Percentiles rank a stretch among this genome's conserved stretches.
Evolutionary conservation across 2,329 filamentous ascomycete genomes (phyloP).

Genomic region (Dothistroma septosporum): DNA sequence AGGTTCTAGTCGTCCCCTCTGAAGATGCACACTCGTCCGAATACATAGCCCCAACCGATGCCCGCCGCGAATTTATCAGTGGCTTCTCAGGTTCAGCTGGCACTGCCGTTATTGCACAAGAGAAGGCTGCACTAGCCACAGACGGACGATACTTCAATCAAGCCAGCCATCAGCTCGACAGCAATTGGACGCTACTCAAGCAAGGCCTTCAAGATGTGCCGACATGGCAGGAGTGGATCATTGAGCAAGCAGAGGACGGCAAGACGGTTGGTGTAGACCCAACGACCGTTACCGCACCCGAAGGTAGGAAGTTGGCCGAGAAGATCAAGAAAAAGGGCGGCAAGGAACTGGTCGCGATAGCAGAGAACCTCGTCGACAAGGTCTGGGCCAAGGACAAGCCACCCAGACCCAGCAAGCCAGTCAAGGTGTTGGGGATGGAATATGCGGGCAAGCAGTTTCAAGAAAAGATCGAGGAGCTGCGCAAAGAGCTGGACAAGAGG

Average conservation of each 20-base stretch:
- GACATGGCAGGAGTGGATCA: slow-evolving; percentile 95
- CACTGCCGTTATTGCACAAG: slow-evolving; percentile 79
- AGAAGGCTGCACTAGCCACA: slow-evolving; percentile 85
- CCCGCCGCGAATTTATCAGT: slow-evolving; percentile 81
- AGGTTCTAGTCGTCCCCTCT: slow-evolving; percentile 73
- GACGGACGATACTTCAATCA: slow-evolving; percentile 99
- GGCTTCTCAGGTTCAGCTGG: slow-evolving; percentile 95
- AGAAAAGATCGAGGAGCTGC: slow-evolving; percentile 77
- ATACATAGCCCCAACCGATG: slow-evolving; percentile 96
- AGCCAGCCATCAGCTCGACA: slow-evolving; percentile 81
- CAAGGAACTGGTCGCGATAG: slow-evolving; percentile 67
- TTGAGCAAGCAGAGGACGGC: slow-evolving; percentile 75
- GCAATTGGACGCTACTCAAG: slow-evolving; percentile 88
- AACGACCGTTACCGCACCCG: slow-evolving; percentile 70
- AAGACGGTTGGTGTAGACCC: slow-evolving; percentile 91
- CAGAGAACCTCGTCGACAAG: slow-evolving; percentile 80
- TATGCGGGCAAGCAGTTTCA: slow-evolving; percentile 79
- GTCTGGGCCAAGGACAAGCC: slow-evolving; percentile 81
- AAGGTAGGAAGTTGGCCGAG: slow-evolving; percentile 71
- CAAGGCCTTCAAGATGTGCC: slow-evolving; percentile 90
- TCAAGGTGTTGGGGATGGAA: slow-evolving; percentile 66
- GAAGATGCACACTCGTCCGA: slow-evolving; percentile 98
- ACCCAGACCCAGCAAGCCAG: slow-evolving; percentile 67
- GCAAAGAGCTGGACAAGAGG: slow-evolving; percentile 89
- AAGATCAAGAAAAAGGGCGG: slow-evolving; percentile 85